Base-by-base conservation (phyloP, 116 monocot genomes). In the Thalassia testudinum region DNA sequence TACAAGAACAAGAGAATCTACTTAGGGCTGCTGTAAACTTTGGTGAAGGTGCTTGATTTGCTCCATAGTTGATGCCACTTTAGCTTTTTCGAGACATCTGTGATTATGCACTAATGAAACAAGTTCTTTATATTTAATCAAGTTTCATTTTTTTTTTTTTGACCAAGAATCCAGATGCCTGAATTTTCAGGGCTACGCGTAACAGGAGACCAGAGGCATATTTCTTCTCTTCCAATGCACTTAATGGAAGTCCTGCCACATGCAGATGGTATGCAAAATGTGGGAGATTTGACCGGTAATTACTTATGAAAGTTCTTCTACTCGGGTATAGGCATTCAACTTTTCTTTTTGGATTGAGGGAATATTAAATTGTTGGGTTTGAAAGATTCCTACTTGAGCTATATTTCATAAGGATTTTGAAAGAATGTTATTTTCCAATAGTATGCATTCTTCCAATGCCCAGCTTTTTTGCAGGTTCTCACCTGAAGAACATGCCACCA, bases 1-100 rank as follows among this genome's bases (percentile, higher is more conserved):
- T 89, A 64, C 97, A 89, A 61, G 89, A 97, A 59, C 89, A 97
- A 61, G 97, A 97, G 50, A 82, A 79, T 56, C 53, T 72, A 24
- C 74, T 97, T 24, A 71, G 97, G 72, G 69, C 73, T 50, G 82
- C 85, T 53, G 69, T 89, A 19, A 89, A 97, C 71, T 71, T 56
- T 70, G 97, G 97, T 13, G 89, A 97, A 97, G 97, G 97, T 97
- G 66, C 15, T 38, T 45, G 16, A 43, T 42, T 13, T 45, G 2
- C 15, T 45, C n/a, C n/a, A n/a, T n/a, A n/a, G n/a, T n/a, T n/a
- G n/a, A n/a, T n/a, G n/a, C 14, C 10, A 40, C 14, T 40, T 40
- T 6, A 7, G 38, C 14, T 40, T 40, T 40, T 40, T 40, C 14
- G 38, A 14, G 10, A 40, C 14, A 14, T 40, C 38, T 40, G 10